Conservation (phyloP, 495 filamentous ascomycete genomes). For the Daldinia bambusicola region DNA sequence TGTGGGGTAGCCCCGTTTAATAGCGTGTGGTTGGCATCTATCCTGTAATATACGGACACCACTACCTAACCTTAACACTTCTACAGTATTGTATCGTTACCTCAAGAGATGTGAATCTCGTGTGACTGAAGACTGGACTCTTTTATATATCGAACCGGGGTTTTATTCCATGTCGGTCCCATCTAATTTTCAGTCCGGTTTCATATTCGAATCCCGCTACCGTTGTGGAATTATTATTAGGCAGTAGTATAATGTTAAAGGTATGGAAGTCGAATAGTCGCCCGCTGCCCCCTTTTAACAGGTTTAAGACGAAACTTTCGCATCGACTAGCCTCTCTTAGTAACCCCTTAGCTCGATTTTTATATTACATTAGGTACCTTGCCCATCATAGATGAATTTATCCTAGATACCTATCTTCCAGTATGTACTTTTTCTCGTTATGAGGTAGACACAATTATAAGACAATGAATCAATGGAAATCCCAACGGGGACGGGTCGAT, state of each 20-base stretch:
- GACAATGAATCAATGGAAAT: neutral
- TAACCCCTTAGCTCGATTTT: neutral
- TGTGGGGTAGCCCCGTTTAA: neutral
- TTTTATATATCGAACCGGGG: neutral
- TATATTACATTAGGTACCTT: neutral
- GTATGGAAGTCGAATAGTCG: neutral
- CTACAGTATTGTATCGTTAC: no score
- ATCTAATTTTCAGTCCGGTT: neutral
- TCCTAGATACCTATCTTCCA: no score
- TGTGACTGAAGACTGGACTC: neutral
- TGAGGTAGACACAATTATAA: neutral
- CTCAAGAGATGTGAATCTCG: neutral
- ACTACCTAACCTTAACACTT: no score
- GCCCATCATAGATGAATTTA: no score
- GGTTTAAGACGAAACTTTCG: neutral
- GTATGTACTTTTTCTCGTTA: no score
- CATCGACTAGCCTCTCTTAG: neutral
- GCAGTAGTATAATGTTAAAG: neutral
- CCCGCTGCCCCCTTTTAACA: neutral
- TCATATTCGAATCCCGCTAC: slow-evolving; percentile 9
- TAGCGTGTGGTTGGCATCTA: neutral
- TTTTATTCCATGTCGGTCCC: neutral
- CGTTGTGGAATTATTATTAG: neutral
- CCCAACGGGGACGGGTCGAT: neutral
- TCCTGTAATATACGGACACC: neutral